Evolutionary conservation across 768 basidiomycete genomes (phyloP).

Genomic region (Tricholoma saponaceum): DNA sequence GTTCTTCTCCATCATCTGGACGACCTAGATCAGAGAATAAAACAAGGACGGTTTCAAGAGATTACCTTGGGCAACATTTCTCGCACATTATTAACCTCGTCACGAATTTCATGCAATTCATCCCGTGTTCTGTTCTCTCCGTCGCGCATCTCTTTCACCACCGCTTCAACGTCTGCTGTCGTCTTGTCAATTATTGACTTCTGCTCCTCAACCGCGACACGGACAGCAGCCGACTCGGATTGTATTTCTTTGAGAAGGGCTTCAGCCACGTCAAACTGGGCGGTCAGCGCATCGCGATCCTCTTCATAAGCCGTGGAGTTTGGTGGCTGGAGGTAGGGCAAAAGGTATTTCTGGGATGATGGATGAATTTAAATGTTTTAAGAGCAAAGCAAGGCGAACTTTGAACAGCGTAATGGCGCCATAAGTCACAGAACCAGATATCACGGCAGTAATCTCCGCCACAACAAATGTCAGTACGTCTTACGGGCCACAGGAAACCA

Average conservation of each 20-base stretch:
- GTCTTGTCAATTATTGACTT: conserved; percentile 66
- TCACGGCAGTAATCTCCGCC: conserved; percentile 81
- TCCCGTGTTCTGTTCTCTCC: conserved; percentile 76
- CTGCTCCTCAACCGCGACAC: conserved; percentile 73
- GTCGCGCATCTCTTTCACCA: conserved; percentile 71
- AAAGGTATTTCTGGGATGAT: conserved; percentile 72
- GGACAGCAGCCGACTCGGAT: conserved; percentile 67
- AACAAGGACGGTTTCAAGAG: neutral
- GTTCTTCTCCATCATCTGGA: conserved; percentile 91
- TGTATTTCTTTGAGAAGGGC: conserved; percentile 78
- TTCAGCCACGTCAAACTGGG: conserved; percentile 89
- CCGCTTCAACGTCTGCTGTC: conserved; percentile 66
- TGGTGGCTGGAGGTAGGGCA: conserved; percentile 90
- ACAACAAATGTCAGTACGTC: conserved; percentile 19
- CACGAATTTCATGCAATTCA: conserved; percentile 88
- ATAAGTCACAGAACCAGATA: conserved; percentile 84
- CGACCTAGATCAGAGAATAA: conserved; percentile 1
- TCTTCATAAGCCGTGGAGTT: conserved; percentile 84
- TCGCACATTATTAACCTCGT: conserved; percentile 85
- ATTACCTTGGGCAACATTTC: conserved; percentile 90
- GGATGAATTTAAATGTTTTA: conserved; percentile 2
- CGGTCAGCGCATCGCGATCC: conserved; percentile 78
- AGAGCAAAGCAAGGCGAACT: conserved; percentile 31
- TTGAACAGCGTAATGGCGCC: conserved; percentile 77
- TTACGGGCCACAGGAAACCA: conserved; percentile 8